phyloP scores from a whole-genome alignment of 192 early-diverging fungal species.

The Coemansia sp. region DNA sequence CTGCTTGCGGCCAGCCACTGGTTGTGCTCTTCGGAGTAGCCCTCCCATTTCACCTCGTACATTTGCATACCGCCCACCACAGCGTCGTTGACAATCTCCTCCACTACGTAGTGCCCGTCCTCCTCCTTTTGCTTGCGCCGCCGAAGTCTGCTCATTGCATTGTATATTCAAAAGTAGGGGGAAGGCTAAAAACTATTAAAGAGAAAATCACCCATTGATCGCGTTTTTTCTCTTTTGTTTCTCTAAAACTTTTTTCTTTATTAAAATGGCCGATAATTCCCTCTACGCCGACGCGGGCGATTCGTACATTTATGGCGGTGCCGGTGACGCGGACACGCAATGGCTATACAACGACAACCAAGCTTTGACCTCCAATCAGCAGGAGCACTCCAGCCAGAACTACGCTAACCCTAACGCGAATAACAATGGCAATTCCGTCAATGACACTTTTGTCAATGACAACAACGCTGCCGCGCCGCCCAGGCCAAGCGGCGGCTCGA shows the following conservation, averaged over 20 bases:
- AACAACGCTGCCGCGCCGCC: not conserved
- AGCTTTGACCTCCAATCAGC: constrained; percentile 9
- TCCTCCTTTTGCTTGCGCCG: not conserved
- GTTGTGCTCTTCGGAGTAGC: constrained; percentile 14
- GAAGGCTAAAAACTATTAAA: not conserved
- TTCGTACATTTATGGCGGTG: constrained; percentile 8
- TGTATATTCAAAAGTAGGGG: not conserved
- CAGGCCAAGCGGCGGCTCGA: constrained; percentile 8
- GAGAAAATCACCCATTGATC: constrained; percentile 5
- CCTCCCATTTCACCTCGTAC: constrained; percentile 29
- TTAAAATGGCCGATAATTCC: constrained; percentile 30
- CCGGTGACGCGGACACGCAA: constrained; percentile 25
- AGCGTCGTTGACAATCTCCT: constrained; percentile 27
- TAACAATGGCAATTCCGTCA: not conserved
- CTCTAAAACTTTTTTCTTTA: not conserved
- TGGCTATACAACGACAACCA: constrained; percentile 47
- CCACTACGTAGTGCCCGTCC: constrained; percentile 8
- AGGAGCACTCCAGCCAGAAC: not conserved
- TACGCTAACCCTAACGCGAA: not conserved
- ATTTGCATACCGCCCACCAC: constrained; percentile 14
- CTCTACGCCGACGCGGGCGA: constrained; percentile 34
- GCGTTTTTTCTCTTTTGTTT: not conserved
- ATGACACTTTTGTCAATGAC: no score
- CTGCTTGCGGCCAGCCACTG: constrained; percentile 18
- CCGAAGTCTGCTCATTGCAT: not conserved